These are phyloP conservation scores for Balamuthia mandrillaris DNA, from an alignment of 208 protist genomes.

Conservation along the genomic window DNA sequence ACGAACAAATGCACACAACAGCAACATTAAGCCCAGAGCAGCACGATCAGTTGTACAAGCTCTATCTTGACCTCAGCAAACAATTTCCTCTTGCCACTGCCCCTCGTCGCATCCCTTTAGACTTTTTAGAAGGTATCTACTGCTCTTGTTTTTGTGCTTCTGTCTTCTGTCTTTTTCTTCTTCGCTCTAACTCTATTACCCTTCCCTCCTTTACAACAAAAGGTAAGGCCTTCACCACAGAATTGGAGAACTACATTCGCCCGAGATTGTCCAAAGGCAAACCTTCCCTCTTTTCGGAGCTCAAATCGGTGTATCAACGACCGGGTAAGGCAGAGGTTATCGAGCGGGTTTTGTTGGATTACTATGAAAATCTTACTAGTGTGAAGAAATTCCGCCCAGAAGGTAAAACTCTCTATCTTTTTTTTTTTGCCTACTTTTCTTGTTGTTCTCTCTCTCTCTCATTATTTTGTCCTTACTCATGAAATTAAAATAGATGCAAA, in stretches of 20 bases:
- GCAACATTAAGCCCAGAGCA: neutral
- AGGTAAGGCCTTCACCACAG: neutral
- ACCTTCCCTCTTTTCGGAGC: slow-evolving; percentile 3
- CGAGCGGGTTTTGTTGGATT: neutral
- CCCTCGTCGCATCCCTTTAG: neutral
- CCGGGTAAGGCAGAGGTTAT: neutral
- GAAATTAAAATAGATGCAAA: neutral
- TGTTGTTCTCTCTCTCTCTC: neutral
- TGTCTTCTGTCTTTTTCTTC: too few species aligned
- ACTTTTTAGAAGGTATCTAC: neutral
- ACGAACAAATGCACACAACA: neutral
- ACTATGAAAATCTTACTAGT: neutral
- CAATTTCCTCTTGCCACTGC: neutral
- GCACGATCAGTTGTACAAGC: neutral
- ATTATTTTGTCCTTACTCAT: neutral
- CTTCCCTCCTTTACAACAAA: neutral
- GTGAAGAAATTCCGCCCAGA: neutral
- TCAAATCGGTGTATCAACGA: slow-evolving; percentile 11
- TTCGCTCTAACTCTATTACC: too few species aligned
- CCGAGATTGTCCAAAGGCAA: slow-evolving; percentile 4
- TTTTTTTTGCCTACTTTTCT: too few species aligned
- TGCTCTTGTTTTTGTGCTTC: too few species aligned
- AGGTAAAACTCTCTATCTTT: too few species aligned
- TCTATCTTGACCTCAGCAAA: neutral
- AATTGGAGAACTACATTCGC: neutral